A percentile compares a stretch with the other conserved stretches of the same genome.
These are phyloP conservation scores for Ustilago bromivora DNA, from an alignment of 1,284 basidiomycete genomes.

Conservation along the genomic window DNA sequence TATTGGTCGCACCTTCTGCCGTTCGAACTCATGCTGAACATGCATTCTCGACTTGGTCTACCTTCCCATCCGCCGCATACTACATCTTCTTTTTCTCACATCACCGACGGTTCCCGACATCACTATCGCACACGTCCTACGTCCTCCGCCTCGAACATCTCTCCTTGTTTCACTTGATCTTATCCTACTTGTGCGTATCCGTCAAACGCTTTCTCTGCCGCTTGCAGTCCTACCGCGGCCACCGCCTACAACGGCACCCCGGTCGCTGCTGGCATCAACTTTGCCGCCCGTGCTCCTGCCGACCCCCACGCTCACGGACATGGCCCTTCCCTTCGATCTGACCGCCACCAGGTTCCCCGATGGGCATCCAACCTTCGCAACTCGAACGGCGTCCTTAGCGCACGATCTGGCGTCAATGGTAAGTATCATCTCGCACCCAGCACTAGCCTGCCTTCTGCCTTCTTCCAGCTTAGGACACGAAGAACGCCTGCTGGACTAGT, in stretches of 20 bases:
- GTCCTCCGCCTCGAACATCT: neutral
- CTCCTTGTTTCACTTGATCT: neutral
- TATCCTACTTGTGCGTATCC: slow-evolving; percentile 30
- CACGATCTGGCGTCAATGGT: slow-evolving; percentile 56
- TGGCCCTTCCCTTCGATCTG: slow-evolving; percentile 55
- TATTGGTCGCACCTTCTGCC: neutral
- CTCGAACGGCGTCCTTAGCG: slow-evolving; percentile 52
- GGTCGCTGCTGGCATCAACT: slow-evolving; percentile 59
- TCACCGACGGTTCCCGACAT: neutral
- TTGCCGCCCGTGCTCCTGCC: slow-evolving; percentile 58
- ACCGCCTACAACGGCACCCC: slow-evolving; percentile 57
- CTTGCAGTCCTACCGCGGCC: slow-evolving; percentile 54
- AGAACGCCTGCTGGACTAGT: neutral
- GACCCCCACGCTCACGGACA: slow-evolving; percentile 59
- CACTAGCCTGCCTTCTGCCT: neutral
- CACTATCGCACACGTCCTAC: neutral
- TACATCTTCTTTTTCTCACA: neutral
- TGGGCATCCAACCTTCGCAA: slow-evolving; percentile 50
- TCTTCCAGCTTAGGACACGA: neutral
- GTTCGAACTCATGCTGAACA: neutral
- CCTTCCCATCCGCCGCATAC: neutral
- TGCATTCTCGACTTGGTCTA: neutral
- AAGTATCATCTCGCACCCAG: slow-evolving; percentile 13
- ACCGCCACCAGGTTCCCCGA: slow-evolving; percentile 53
- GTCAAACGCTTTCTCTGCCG: slow-evolving; percentile 4